These are phyloP conservation scores for Nidularia pulvinata DNA, from an alignment of 768 basidiomycete genomes.

Conservation along the genomic window DNA sequence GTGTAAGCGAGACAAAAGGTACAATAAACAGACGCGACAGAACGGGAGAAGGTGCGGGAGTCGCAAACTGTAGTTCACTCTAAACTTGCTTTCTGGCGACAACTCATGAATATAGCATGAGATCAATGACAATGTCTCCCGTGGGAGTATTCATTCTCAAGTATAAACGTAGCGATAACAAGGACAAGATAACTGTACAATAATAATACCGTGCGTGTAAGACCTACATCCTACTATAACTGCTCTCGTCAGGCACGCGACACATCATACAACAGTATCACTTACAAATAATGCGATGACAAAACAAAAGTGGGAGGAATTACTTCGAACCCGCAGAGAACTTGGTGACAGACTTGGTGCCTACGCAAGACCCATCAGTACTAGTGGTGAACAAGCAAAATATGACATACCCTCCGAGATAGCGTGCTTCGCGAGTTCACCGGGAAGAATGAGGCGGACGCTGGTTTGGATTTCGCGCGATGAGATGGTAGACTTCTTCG, in stretches of 20 bases:
- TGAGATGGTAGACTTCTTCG: conserved; percentile 98
- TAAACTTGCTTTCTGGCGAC: not conserved
- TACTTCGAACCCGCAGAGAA: conserved; percentile 60
- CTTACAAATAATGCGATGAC: conserved; percentile 4
- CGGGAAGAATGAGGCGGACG: conserved; percentile 93
- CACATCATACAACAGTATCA: not conserved
- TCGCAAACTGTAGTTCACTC: not conserved
- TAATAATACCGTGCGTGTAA: not conserved
- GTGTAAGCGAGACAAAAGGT: not conserved
- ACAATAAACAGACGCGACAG: not conserved
- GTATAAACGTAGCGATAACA: not conserved
- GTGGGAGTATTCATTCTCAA: too few species aligned
- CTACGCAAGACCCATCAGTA: not conserved
- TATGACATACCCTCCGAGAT: conserved; percentile 81
- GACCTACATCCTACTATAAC: not conserved
- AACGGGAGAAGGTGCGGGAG: not conserved
- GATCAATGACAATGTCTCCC: too few species aligned
- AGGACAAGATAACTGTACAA: not conserved
- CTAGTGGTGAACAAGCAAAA: not conserved
- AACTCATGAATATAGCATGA: too few species aligned
- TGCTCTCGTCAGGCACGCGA: not conserved
- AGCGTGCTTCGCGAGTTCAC: conserved; percentile 98
- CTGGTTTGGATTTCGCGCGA: conserved; percentile 98
- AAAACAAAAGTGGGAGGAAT: conserved; percentile 7
- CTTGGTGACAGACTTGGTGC: conserved; percentile 54